Base-by-base conservation (phyloP, 805 yeast species). In the Metschnikowia corniflorae region DNA sequence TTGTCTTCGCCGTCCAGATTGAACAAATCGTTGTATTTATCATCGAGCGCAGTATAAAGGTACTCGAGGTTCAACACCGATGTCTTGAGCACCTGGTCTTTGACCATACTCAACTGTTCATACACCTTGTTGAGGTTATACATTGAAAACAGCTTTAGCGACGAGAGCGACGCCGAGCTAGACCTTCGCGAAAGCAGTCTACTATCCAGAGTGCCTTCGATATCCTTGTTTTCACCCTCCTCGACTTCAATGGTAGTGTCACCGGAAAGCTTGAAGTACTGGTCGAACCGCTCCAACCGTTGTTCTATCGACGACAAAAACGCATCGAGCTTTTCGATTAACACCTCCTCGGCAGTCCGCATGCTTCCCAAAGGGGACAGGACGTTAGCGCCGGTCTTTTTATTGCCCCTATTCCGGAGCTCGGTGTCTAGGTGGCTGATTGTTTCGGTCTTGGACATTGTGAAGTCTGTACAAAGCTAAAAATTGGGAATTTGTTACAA, bases 221-320 rank as follows among this genome's bases (percentile, higher is more conserved):
- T n/a, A n/a, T n/a, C n/a, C 12, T 21, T 21, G 6, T 35, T 26
- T 4, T 37, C 31, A n/a, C 19, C 36, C 13, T 35, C 39, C 26
- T 12, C 20, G 18, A 15, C 26, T n/a, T 28, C 39, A 16, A 32
- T 44, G 23, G 39, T 49, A 5, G 34, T 13, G 14, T 27, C 28
- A 14, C 20, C 37, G 13, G 47, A 50, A 17, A 59, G 39, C 40
- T 64, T 60, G 47, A 67, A 67, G 40, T 58, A 68, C 41, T 57
- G 60, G 31, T 68, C 73, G 40, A 68, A 68, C 31, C 55, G 59
- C 30, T 61, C 67, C 22, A 68, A 44, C 16, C 70, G 44, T 9
- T 65, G 55, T 41, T 68, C 73, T n/a, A 68, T 60, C 7, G 69
- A 62, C n/a, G 68, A 58, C 15, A 68, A 50, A 36, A 68, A 68